phyloP scores from a whole-genome alignment of 305 asterid species.

The Rubia tinctorum region DNA sequence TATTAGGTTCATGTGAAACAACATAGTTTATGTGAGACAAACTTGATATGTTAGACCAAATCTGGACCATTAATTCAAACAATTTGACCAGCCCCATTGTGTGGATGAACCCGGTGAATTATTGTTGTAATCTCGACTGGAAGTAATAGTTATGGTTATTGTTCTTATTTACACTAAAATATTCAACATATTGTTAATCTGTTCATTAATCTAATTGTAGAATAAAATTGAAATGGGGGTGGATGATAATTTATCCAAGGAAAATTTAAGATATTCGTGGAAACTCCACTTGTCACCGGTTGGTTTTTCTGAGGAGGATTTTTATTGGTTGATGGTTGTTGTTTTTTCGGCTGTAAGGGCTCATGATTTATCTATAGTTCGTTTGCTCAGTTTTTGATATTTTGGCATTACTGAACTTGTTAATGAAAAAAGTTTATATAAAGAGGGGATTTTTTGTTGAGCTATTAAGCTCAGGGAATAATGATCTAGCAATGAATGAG shows the following conservation, averaged over 20 bases:
- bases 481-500: background rate
- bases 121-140: constrained; percentile 55
- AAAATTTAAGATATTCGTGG: background rate
- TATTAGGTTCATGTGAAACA: too few relatives aligned
- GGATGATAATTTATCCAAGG: background rate
- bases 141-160: constrained; percentile 26
- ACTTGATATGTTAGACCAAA: too few relatives aligned
- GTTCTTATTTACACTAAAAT: background rate
- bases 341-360: background rate
- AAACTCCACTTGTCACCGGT: background rate
- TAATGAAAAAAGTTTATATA: background rate
- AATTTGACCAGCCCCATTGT: constrained; percentile 42
- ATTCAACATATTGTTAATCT: background rate
- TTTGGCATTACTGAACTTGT: background rate
- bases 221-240: background rate
- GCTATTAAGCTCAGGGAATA: background rate
- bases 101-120: constrained; percentile 48
- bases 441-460: background rate
- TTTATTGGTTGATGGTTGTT: background rate
- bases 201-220: background rate
- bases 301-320: background rate
- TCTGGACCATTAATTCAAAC: too few relatives aligned
- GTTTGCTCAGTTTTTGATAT: background rate
- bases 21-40: too few relatives aligned
- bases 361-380: background rate